These are phyloP conservation scores for Fragaria iinumae DNA, from an alignment of 306 rosid genomes.

Conservation along the genomic window DNA sequence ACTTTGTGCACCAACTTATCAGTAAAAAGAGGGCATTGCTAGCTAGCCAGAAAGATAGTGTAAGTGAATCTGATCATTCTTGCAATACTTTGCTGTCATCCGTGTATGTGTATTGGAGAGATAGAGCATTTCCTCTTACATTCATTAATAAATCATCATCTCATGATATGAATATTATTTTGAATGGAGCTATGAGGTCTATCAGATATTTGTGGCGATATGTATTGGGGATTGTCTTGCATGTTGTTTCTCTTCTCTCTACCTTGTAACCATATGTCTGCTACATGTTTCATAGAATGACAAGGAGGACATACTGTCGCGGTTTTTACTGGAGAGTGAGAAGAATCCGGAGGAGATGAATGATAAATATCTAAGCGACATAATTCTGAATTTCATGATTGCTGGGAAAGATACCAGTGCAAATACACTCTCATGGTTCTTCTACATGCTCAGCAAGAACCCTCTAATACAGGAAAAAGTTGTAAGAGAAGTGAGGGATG, in stretches of 20 bases:
- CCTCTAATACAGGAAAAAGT: slow-evolving; percentile 65
- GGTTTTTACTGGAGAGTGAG: slow-evolving; percentile 66
- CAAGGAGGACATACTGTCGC: slow-evolving; percentile 72
- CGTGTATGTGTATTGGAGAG: too few species aligned
- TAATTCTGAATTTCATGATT: slow-evolving; percentile 63
- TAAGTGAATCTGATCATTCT: slow-evolving; percentile 24
- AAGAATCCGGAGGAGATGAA: slow-evolving; percentile 52
- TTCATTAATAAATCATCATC: too few species aligned
- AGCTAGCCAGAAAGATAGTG: slow-evolving; percentile 38
- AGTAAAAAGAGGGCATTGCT: slow-evolving; percentile 35
- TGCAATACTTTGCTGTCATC: too few species aligned
- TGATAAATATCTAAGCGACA: slow-evolving; percentile 62
- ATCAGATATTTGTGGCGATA: too few species aligned
- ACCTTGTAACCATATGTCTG: neutral
- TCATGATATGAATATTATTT: too few species aligned
- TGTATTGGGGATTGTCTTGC: too few species aligned
- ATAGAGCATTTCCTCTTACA: too few species aligned
- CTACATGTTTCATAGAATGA: slow-evolving; percentile 16
- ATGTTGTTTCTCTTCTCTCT: too few species aligned
- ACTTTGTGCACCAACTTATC: slow-evolving; percentile 50
- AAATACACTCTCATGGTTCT: slow-evolving; percentile 74
- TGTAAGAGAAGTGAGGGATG: slow-evolving; percentile 57
- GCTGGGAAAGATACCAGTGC: slow-evolving; percentile 81
- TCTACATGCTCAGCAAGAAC: slow-evolving; percentile 72
- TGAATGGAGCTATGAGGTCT: neutral